phyloP scores from a whole-genome alignment of 805 yeast genomes.

The Hanseniaspora singularis region DNA sequence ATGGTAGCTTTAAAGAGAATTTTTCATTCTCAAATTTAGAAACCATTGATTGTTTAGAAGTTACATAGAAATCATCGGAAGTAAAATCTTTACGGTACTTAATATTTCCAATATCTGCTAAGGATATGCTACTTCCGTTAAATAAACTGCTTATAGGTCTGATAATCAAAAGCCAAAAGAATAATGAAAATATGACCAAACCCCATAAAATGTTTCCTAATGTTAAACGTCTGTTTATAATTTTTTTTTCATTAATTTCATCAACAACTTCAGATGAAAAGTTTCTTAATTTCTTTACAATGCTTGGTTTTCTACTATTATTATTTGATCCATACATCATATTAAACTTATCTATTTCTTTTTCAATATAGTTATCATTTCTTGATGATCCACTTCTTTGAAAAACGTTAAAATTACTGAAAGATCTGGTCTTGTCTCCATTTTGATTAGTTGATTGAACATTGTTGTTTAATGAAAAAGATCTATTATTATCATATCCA shows the following conservation, averaged over 20 bases:
- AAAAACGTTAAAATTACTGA: slow-evolving; percentile 13
- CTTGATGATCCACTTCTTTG: slow-evolving; percentile 11
- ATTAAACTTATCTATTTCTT: slow-evolving; percentile 15
- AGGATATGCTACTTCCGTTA: neutral
- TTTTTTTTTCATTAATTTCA: slow-evolving; percentile 8
- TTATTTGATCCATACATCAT: slow-evolving; percentile 15
- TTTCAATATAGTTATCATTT: slow-evolving; percentile 16
- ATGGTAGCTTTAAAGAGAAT: slow-evolving; percentile 13
- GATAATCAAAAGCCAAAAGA: slow-evolving; percentile 11
- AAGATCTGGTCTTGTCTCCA: slow-evolving; percentile 1
- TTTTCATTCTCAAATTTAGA: slow-evolving; percentile 14
- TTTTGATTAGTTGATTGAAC: neutral
- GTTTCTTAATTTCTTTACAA: slow-evolving; percentile 13
- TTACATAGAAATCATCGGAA: slow-evolving; percentile 1
- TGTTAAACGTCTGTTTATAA: slow-evolving; percentile 3
- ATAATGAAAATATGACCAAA: slow-evolving; percentile 2
- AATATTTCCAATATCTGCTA: neutral
- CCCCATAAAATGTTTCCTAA: slow-evolving; percentile 2
- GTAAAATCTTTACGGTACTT: slow-evolving; percentile 3
- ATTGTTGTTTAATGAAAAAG: slow-evolving; percentile 7
- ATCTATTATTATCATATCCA: slow-evolving; percentile 13
- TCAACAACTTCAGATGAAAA: slow-evolving; percentile 11
- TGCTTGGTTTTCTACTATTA: slow-evolving; percentile 13
- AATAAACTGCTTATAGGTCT: slow-evolving; percentile 9
- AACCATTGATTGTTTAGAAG: slow-evolving; percentile 11